phyloP scores from a whole-genome alignment of 345 rosid genomes.

The Gossypium turneri region DNA sequence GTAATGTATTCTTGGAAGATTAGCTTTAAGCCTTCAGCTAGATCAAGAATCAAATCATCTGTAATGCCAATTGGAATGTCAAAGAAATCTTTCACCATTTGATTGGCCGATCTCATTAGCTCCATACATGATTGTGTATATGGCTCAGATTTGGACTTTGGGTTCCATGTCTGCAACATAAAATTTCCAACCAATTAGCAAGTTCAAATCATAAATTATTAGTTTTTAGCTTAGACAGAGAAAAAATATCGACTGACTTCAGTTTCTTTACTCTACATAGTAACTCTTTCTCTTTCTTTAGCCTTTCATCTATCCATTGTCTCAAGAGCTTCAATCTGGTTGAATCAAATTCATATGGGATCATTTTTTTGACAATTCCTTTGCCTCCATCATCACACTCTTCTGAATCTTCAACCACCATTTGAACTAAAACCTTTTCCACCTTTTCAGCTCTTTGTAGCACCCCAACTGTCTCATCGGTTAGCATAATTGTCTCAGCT shows the following conservation, averaged over 20 bases:
- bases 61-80: slow-evolving; percentile 74
- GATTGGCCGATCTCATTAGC: slow-evolving; percentile 55
- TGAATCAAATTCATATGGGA: slow-evolving; percentile 78
- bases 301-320: slow-evolving; percentile 63
- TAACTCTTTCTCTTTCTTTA: slow-evolving; percentile 42
- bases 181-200: neutral
- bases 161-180: slow-evolving; percentile 79
- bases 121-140: slow-evolving; percentile 74
- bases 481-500: slow-evolving; percentile 39
- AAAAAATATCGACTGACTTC: slow-evolving; percentile 45
- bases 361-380: slow-evolving; percentile 70
- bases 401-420: slow-evolving; percentile 81
- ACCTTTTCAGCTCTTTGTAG: slow-evolving; percentile 75
- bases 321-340: slow-evolving; percentile 48
- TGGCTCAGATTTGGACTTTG: slow-evolving; percentile 88
- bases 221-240: neutral
- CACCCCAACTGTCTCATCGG: slow-evolving; percentile 54
- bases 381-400: slow-evolving; percentile 90
- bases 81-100: slow-evolving; percentile 71
- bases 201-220: neutral
- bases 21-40: slow-evolving; percentile 63
- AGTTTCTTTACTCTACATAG: slow-evolving; percentile 60
- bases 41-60: slow-evolving; percentile 65
- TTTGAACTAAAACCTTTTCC: slow-evolving; percentile 74
- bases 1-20: slow-evolving; percentile 68